These are phyloP conservation scores for Hypseocharis bilobata DNA, from an alignment of 441 rosid species.

Conservation along the genomic window DNA sequence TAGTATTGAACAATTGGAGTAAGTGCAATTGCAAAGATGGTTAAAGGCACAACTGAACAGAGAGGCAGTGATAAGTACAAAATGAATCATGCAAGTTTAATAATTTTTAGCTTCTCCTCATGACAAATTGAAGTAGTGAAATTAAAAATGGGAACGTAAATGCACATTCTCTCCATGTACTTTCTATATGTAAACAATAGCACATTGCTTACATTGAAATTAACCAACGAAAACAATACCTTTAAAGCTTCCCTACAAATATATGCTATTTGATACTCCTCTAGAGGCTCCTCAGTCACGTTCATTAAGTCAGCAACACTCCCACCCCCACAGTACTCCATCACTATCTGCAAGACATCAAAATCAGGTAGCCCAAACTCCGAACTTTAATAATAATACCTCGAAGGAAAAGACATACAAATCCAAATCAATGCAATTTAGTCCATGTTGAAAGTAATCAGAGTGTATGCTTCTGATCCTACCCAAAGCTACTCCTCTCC, in stretches of 20 bases:
- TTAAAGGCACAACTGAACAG: not conserved
- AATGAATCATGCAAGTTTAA: too few relatives aligned
- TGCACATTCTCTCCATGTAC: not conserved
- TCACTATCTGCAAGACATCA: conserved; percentile 72
- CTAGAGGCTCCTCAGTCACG: conserved; percentile 76
- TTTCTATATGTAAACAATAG: conserved; percentile 6
- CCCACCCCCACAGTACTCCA: conserved; percentile 99
- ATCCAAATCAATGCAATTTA: too few relatives aligned
- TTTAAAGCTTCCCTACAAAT: conserved; percentile 88
- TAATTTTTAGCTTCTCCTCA: too few relatives aligned
- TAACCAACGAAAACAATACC: conserved; percentile 36
- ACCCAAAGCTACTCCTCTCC: conserved; percentile 99
- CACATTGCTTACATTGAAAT: conserved; percentile 9
- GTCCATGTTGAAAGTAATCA: too few relatives aligned
- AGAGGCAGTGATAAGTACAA: not conserved
- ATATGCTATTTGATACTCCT: conserved; percentile 92
- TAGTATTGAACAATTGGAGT: not conserved
- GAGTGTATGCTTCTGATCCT: conserved; percentile 25
- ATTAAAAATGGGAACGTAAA: not conserved
- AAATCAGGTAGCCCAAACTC: conserved; percentile 23
- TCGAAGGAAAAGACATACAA: not conserved
- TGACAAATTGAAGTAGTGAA: not conserved
- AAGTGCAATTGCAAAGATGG: not conserved
- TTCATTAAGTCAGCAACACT: conserved; percentile 94
- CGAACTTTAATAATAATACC: not conserved